Percentiles rank a stretch among this genome's conserved stretches.
These are phyloP conservation scores for Ceratocystis albifundus DNA, from an alignment of 2,329 filamentous ascomycete species.

Conservation along the genomic window DNA sequence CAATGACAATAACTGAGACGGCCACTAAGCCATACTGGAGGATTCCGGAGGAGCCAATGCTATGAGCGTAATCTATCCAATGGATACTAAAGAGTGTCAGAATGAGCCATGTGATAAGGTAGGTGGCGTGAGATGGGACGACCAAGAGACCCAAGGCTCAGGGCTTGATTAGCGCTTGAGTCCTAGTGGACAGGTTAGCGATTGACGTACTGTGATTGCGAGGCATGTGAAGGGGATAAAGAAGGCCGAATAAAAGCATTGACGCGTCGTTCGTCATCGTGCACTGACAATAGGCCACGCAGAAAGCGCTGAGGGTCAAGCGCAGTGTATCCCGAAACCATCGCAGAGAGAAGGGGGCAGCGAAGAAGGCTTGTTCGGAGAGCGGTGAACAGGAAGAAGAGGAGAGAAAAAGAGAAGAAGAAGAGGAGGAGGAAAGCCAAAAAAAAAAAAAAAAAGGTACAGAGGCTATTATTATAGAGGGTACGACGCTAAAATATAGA, in stretches of 20 bases:
- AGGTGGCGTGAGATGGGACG: not conserved
- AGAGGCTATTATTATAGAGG: too few species aligned
- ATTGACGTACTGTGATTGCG: not conserved
- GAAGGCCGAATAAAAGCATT: not conserved
- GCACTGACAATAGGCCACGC: constrained; percentile 12
- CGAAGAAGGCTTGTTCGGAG: not conserved
- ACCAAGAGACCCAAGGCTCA: not conserved
- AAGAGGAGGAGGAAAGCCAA: not conserved
- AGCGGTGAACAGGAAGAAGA: constrained; percentile 1
- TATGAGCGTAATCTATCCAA: constrained; percentile 15
- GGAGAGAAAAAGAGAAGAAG: constrained; percentile 11
- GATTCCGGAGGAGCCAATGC: constrained; percentile 9
- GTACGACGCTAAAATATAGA: too few species aligned
- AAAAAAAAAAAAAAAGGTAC: too few species aligned
- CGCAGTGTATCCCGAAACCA: constrained; percentile 10
- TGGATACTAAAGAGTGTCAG: constrained; percentile 14
- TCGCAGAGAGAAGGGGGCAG: not conserved
- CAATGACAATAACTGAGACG: constrained; percentile 13
- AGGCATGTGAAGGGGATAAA: not conserved
- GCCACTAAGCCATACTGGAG: constrained; percentile 17
- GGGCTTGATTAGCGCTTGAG: not conserved
- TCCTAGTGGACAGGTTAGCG: not conserved
- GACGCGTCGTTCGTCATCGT: constrained; percentile 11
- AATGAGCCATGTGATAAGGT: not conserved
- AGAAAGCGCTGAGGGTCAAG: constrained; percentile 18